Base-by-base conservation (phyloP, 306 rosid genomes). In the Lotus japonicus region DNA sequence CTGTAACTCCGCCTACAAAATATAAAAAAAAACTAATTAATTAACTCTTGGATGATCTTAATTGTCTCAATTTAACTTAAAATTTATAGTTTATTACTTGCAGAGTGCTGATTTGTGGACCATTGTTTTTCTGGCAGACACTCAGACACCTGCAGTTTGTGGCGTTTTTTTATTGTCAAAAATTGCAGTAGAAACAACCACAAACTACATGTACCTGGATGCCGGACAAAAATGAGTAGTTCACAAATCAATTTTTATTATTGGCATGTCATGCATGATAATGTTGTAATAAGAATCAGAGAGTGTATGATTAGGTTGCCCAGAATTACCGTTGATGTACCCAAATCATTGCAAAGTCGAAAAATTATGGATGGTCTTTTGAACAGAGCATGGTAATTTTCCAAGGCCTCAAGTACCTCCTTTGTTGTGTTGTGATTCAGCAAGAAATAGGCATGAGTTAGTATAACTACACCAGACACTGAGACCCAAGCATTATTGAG, bases 321-420 rank as follows among this genome's bases (percentile, higher is more conserved):
- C 28, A 68, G 42, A 31, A 46, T 69, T 65, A 84, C 87, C 85
- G 9, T 50, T 0, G 83, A 83, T 16, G 92, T 86, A 35, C 53
- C 86, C 77, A 80, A 43, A 72, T 89, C 96, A 35, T 89, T 86
- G 68, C 73, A 74, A 11, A 86, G 85, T 26, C 92, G 79, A 39
- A 86, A 84, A 64, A 83, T 81, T 2, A 18, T n/a, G 41, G 88
- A 79, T 0, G 91, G 81, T 31, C 59, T 59, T 4, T 55, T 62
- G 21, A 82, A 16, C 19, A 83, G 71, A 38, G 66, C 15, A 8
- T 80, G 85, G 59, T 12, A 51, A 16, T 70, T 77, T 6, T 71
- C 45, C 41, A 84, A 61, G 64, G 66, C 38, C 2, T 65, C 50
- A 36, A 84, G 78, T 35, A 74, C 76, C n/a, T 76, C 74, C 14